Percentiles rank a stretch among this genome's conserved stretches.
Evolutionary conservation across 305 asterid species (phyloP).

Genomic region (Fraxinus greggii): DNA sequence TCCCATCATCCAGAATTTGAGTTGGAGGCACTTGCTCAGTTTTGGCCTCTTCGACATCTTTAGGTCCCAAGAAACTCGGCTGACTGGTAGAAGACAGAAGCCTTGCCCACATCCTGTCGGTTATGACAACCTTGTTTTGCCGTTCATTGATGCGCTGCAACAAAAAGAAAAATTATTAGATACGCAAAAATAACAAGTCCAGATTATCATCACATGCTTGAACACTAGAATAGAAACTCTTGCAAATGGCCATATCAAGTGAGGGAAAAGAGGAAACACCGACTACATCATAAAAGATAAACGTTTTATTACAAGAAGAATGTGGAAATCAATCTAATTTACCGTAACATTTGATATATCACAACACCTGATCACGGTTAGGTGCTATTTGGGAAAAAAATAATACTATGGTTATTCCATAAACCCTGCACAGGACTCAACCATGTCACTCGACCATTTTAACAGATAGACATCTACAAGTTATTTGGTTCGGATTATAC

Average conservation of each 20-base stretch:
- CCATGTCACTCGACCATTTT: neutral
- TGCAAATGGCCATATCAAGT: neutral
- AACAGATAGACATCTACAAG: neutral
- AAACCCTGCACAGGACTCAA: neutral
- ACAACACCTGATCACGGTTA: neutral
- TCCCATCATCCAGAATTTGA: constrained; percentile 27
- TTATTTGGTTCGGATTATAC: neutral
- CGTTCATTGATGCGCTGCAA: constrained; percentile 78
- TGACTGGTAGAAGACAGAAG: constrained; percentile 59
- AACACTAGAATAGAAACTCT: neutral
- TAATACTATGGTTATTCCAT: neutral
- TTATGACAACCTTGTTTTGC: constrained; percentile 85
- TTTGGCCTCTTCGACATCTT: constrained; percentile 18
- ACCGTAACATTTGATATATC: neutral
- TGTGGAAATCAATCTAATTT: neutral
- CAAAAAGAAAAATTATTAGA: neutral
- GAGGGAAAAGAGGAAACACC: neutral
- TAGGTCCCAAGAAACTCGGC: constrained; percentile 49
- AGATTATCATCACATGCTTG: neutral
- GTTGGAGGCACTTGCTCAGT: constrained; percentile 23
- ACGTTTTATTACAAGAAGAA: neutral
- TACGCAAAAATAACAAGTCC: neutral
- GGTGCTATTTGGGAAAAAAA: neutral
- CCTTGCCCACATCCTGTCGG: constrained; percentile 77
- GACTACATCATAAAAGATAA: neutral